Percentiles rank a stretch among this genome's conserved stretches.
These are phyloP conservation scores for Tylopilus balloui DNA, from an alignment of 768 basidiomycete species.

Conservation along the genomic window DNA sequence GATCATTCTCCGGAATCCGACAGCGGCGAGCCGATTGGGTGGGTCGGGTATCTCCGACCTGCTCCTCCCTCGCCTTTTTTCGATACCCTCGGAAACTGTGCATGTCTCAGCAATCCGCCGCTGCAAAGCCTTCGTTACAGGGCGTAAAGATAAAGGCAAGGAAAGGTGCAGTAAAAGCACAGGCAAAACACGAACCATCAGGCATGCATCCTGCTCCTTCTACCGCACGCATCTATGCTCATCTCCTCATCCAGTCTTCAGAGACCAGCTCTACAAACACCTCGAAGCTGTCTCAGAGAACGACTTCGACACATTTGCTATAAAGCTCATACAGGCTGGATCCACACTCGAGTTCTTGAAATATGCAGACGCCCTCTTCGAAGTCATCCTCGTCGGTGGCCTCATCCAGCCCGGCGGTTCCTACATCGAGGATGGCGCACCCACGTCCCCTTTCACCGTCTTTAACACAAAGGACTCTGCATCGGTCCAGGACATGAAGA, in stretches of 20 bases:
- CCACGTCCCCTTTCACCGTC: conserved; percentile 84
- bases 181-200: conserved; percentile 89
- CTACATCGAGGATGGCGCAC: conserved; percentile 83
- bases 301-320: conserved; percentile 79
- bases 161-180: conserved; percentile 89
- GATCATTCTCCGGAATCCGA: background rate
- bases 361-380: conserved; percentile 95
- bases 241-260: conserved; percentile 58
- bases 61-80: background rate
- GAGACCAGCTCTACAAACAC: conserved; percentile 90
- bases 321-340: conserved; percentile 88
- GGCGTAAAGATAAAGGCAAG: conserved; percentile 91
- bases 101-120: conserved; percentile 87
- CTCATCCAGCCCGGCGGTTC: conserved; percentile 94
- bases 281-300: conserved; percentile 74
- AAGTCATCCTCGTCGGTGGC: conserved; percentile 92
- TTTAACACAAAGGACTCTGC: conserved; percentile 76
- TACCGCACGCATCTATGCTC: conserved; percentile 5
- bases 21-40: background rate
- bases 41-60: background rate
- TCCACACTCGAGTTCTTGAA: conserved; percentile 92
- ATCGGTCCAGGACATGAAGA: conserved; percentile 83
- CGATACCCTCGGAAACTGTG: conserved; percentile 49
- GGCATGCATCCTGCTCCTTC: conserved; percentile 34
- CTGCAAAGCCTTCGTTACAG: conserved; percentile 85